Conservation (phyloP, 2,329 filamentous ascomycete species). For the Aspergillus sp. region DNA sequence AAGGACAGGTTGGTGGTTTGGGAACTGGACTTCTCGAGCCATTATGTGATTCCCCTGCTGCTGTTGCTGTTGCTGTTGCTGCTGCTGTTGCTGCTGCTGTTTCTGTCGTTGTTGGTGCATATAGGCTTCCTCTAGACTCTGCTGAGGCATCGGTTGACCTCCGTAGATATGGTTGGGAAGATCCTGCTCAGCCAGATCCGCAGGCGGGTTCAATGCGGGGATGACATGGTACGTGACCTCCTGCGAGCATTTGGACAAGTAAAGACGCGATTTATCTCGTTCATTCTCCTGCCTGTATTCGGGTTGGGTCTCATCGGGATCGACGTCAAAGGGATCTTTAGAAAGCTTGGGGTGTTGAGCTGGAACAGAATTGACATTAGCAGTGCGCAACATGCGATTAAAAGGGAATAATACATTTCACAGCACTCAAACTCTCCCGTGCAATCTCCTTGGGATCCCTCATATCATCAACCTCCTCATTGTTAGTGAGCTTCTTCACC, state of each 20-base stretch:
- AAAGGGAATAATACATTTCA: constrained; percentile 29
- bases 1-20: constrained; percentile 55
- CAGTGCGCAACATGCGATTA: neutral
- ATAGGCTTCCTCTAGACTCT: constrained; percentile 55
- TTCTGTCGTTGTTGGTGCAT: constrained; percentile 51
- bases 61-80: constrained; percentile 17
- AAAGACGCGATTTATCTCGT: constrained; percentile 57
- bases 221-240: constrained; percentile 63
- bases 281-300: constrained; percentile 53
- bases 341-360: constrained; percentile 42
- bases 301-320: constrained; percentile 36
- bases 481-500: constrained; percentile 48
- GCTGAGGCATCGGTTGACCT: constrained; percentile 46
- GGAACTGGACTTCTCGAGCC: constrained; percentile 48
- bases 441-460: constrained; percentile 41
- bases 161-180: constrained; percentile 39
- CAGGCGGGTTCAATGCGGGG: constrained; percentile 55
- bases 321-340: constrained; percentile 47
- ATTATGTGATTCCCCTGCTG: constrained; percentile 29
- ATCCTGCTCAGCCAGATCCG: constrained; percentile 43
- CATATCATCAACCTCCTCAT: constrained; percentile 44
- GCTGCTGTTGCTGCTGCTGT: constrained; percentile 31
- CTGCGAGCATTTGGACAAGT: constrained; percentile 59
- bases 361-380: constrained; percentile 6
- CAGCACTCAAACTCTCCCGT: constrained; percentile 38